Percentiles rank a stretch among this genome's conserved stretches.
These are phyloP conservation scores for Vicia faba DNA, from an alignment of 306 rosid species.

Conservation along the genomic window DNA sequence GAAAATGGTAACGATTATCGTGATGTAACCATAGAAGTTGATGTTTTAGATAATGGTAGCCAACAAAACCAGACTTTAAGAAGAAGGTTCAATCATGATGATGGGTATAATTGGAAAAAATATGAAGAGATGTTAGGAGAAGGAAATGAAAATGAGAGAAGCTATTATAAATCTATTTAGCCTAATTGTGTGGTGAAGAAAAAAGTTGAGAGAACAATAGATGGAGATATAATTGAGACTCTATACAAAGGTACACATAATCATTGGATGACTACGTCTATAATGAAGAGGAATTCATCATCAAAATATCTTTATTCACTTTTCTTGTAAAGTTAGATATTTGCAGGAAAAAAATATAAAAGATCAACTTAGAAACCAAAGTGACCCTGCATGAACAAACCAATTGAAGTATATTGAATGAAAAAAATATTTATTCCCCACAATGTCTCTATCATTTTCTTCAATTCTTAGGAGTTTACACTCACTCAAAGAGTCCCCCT, in stretches of 20 bases:
- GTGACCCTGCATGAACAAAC: no score
- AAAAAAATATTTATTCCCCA: no score
- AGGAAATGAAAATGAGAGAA: constrained; percentile 65
- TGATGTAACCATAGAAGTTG: constrained; percentile 33
- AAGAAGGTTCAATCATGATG: constrained; percentile 50
- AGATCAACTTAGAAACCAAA: no score
- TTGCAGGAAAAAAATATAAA: no score
- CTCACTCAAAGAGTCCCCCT: no score
- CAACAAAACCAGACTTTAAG: constrained; percentile 15
- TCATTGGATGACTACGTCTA: constrained; percentile 53
- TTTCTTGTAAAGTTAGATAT: no score
- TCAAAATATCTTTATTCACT: constrained; percentile 47
- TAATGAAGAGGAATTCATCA: constrained; percentile 55
- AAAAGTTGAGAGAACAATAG: constrained; percentile 61
- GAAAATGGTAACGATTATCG: not conserved
- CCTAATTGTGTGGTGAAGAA: constrained; percentile 71
- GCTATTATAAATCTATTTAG: constrained; percentile 71
- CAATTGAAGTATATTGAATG: no score
- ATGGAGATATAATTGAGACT: constrained; percentile 66
- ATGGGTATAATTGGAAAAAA: constrained; percentile 82
- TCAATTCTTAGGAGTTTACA: no score
- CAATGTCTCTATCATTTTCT: no score
- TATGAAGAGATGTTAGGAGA: constrained; percentile 68
- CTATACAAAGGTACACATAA: constrained; percentile 70
- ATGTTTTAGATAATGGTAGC: not conserved